Evolutionary conservation across 768 basidiomycete genomes (phyloP).

Genomic region (Boletus edulis): DNA sequence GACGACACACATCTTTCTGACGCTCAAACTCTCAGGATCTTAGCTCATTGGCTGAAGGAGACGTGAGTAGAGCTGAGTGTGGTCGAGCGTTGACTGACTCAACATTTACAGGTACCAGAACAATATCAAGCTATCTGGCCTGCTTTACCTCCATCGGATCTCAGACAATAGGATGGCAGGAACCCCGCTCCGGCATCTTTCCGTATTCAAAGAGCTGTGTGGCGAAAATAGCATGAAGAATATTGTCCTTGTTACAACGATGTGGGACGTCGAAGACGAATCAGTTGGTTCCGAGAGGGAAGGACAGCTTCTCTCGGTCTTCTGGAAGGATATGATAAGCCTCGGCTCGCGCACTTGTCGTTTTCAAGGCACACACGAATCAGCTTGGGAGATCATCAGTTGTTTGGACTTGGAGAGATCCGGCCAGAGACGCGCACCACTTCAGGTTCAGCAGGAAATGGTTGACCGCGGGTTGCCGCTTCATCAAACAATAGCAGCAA

Average conservation of each 20-base stretch:
- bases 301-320: too few relatives aligned
- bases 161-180: slow-evolving; percentile 1
- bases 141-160: too few relatives aligned
- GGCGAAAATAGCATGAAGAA: slow-evolving; percentile 12
- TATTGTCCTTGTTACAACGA: slow-evolving; percentile 18
- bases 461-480: slow-evolving; percentile 7
- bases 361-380: too few relatives aligned
- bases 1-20: slow-evolving; percentile 15
- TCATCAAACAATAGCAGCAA: slow-evolving; percentile 15
- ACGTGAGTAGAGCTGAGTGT: slow-evolving; percentile 5
- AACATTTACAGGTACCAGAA: neutral
- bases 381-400: neutral
- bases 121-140: too few relatives aligned
- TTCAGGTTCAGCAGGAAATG: slow-evolving; percentile 19
- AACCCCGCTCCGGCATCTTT: slow-evolving; percentile 1
- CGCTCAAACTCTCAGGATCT: slow-evolving; percentile 4
- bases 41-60: slow-evolving; percentile 15
- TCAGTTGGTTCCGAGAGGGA: too few relatives aligned
- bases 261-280: neutral
- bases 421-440: neutral
- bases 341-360: too few relatives aligned
- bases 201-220: slow-evolving; percentile 6
- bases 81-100: neutral
- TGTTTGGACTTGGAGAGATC: neutral
- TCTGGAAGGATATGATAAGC: too few relatives aligned